Conservation (phyloP, 345 rosid species). For the Anacardium occidentale region DNA sequence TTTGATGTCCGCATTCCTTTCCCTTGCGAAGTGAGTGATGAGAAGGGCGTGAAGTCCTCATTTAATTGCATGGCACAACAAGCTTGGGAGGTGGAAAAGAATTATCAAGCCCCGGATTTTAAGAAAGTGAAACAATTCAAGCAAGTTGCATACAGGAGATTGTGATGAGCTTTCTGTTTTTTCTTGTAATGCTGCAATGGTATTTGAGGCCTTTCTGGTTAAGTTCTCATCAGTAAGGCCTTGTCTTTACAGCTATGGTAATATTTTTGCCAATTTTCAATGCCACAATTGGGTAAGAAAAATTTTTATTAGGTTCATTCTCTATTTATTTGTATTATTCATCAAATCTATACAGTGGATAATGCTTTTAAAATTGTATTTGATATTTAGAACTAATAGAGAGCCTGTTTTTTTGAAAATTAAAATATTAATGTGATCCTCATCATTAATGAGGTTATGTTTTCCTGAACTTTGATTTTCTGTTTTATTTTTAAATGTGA, state of each 20-base stretch:
- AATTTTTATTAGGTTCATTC: too few relatives aligned
- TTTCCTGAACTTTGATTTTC: too few relatives aligned
- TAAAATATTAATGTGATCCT: too few relatives aligned
- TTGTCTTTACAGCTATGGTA: background rate
- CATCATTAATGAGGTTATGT: too few relatives aligned
- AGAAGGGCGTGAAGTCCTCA: conserved; percentile 86
- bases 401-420: too few relatives aligned
- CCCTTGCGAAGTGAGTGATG: conserved; percentile 79
- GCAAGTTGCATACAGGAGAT: conserved; percentile 36
- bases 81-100: conserved; percentile 95
- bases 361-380: too few relatives aligned
- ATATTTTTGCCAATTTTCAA: too few relatives aligned
- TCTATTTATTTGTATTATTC: too few relatives aligned
- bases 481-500: too few relatives aligned
- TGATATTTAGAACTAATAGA: too few relatives aligned
- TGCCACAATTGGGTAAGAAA: too few relatives aligned
- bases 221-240: background rate
- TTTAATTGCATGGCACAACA: conserved; percentile 89
- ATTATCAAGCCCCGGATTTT: conserved; percentile 47
- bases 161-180: conserved; percentile 10
- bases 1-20: conserved; percentile 85
- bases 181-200: background rate
- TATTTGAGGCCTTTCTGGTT: conserved; percentile 6
- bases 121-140: conserved; percentile 67
- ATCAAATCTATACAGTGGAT: too few relatives aligned